Percentiles rank a stretch among this genome's conserved stretches.
These are phyloP conservation scores for Boletus smithii DNA, from an alignment of 1,284 basidiomycete species.

Conservation along the genomic window DNA sequence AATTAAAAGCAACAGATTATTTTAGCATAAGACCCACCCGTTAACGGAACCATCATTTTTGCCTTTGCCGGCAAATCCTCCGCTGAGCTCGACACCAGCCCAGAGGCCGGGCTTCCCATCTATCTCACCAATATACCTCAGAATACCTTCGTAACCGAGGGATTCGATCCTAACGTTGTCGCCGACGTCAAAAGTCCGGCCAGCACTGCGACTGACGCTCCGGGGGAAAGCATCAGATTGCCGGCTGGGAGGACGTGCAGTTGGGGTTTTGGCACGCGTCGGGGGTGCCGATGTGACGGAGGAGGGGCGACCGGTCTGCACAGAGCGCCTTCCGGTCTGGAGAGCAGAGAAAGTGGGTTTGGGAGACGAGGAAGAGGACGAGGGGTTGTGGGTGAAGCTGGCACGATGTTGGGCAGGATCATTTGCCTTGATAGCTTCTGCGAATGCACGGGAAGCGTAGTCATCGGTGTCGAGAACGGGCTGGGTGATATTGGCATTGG, in stretches of 20 bases:
- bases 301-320: slow-evolving; percentile 44
- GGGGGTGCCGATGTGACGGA: slow-evolving; percentile 45
- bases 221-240: slow-evolving; percentile 55
- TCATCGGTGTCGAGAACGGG: slow-evolving; percentile 42
- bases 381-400: slow-evolving; percentile 38
- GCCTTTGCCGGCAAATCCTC: slow-evolving; percentile 85
- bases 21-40: slow-evolving; percentile 57
- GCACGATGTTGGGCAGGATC: slow-evolving; percentile 68
- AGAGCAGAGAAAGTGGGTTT: slow-evolving; percentile 23
- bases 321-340: slow-evolving; percentile 41
- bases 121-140: slow-evolving; percentile 79
- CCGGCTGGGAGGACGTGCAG: slow-evolving; percentile 55
- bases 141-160: slow-evolving; percentile 77
- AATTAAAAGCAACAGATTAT: not conserved
- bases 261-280: slow-evolving; percentile 52
- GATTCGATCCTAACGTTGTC: slow-evolving; percentile 83
- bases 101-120: slow-evolving; percentile 83
- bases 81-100: slow-evolving; percentile 89
- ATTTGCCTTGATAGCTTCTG: slow-evolving; percentile 73
- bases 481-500: slow-evolving; percentile 41
- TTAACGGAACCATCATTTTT: slow-evolving; percentile 93
- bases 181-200: slow-evolving; percentile 60
- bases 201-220: slow-evolving; percentile 43
- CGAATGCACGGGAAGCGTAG: slow-evolving; percentile 62
- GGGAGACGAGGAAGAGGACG: slow-evolving; percentile 50